Evolutionary conservation across 2,329 filamentous ascomycete genomes (phyloP).

Genomic region (Cladophialophora immunda): DNA sequence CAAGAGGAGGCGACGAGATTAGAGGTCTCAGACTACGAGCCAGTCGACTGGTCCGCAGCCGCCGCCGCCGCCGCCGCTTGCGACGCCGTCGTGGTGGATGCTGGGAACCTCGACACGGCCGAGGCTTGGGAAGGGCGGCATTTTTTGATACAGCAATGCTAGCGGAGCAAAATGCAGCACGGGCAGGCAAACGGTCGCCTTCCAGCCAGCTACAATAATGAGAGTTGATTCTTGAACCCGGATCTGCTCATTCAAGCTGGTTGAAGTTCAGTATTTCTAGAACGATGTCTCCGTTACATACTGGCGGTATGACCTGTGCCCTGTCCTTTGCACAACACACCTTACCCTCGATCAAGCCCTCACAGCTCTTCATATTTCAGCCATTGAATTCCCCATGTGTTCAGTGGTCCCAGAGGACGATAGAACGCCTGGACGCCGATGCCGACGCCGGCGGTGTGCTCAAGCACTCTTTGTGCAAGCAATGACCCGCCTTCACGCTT

Average conservation of each 20-base stretch:
- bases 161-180: background rate
- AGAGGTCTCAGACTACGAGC: slow-evolving; percentile 26
- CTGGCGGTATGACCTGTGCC: background rate
- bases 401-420: background rate
- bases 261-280: background rate
- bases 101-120: slow-evolving; percentile 18
- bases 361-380: background rate
- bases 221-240: background rate
- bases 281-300: background rate
- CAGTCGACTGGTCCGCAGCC: background rate
- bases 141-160: background rate
- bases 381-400: background rate
- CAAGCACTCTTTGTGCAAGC: background rate
- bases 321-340: background rate
- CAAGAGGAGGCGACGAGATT: slow-evolving; percentile 37
- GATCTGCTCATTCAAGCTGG: background rate
- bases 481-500: background rate
- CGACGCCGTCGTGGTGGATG: slow-evolving; percentile 8
- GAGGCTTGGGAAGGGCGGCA: slow-evolving; percentile 1
- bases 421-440: background rate
- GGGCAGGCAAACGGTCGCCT: no score
- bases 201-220: background rate
- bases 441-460: background rate
- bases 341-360: background rate
- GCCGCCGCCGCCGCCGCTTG: background rate